These are phyloP conservation scores for Fonsecaea monophora DNA, from an alignment of 2,329 filamentous ascomycete genomes.

Conservation along the genomic window DNA sequence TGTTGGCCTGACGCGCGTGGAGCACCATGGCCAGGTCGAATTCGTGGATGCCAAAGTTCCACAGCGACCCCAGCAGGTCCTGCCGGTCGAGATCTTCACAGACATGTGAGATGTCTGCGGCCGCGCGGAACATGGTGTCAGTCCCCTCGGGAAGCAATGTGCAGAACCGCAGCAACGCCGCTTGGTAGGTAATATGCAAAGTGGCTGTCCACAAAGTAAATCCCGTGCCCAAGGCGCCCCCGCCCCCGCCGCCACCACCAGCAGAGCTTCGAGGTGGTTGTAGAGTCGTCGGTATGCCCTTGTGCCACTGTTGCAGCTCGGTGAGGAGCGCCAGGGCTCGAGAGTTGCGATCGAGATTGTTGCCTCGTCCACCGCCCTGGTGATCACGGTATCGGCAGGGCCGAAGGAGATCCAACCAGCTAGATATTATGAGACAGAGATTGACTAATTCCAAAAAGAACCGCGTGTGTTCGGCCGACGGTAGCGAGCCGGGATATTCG, in stretches of 20 bases:
- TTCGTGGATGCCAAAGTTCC: slow-evolving; percentile 21
- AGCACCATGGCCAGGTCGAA: slow-evolving; percentile 20
- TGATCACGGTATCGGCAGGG: neutral
- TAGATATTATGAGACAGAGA: slow-evolving; percentile 16
- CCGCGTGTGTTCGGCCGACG: slow-evolving; percentile 15
- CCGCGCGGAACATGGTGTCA: slow-evolving; percentile 2
- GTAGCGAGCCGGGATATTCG: neutral
- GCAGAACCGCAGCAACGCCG: slow-evolving; percentile 7
- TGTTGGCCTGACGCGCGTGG: slow-evolving; percentile 14
- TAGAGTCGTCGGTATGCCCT: slow-evolving; percentile 9
- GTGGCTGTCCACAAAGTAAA: slow-evolving; percentile 12
- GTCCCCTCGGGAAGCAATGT: neutral
- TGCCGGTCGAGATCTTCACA: slow-evolving; percentile 10
- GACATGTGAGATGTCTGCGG: slow-evolving; percentile 7
- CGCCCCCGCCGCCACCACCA: no score
- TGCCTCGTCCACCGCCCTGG: neutral
- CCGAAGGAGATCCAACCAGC: slow-evolving; percentile 18
- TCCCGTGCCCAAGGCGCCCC: neutral
- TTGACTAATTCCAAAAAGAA: slow-evolving; percentile 13
- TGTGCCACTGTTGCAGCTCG: slow-evolving; percentile 12
- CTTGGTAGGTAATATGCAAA: slow-evolving; percentile 11
- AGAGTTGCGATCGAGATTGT: slow-evolving; percentile 2
- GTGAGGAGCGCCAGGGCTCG: slow-evolving; percentile 8
- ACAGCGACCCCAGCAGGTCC: slow-evolving; percentile 16
- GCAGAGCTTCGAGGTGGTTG: neutral